A percentile compares a stretch with the other conserved stretches of the same genome.
phyloP scores from a whole-genome alignment of 805 yeast genomes.

The Saccharomyces kudriavzevii region DNA sequence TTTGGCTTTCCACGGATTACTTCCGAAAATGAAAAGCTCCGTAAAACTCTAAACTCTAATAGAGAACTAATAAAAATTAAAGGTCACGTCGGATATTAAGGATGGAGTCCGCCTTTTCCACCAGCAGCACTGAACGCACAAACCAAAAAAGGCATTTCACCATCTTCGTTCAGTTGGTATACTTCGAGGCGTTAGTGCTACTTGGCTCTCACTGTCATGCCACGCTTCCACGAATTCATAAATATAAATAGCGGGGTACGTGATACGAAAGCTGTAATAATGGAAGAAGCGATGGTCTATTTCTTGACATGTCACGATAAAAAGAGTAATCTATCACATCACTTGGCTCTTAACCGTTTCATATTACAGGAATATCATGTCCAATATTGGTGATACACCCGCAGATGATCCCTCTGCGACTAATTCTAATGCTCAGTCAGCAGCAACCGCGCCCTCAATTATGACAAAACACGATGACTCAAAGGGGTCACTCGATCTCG shows the following conservation, averaged over 20 bases:
- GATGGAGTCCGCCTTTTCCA: not conserved
- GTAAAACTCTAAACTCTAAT: not conserved
- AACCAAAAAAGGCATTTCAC: not conserved
- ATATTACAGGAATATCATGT: not conserved
- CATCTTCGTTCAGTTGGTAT: not conserved
- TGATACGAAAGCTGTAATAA: not conserved
- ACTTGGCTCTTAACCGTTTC: not conserved
- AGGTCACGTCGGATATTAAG: not conserved
- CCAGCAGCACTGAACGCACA: not conserved
- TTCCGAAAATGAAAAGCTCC: not conserved
- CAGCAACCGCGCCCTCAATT: not conserved
- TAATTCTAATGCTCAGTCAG: not conserved
- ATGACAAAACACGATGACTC: not conserved
- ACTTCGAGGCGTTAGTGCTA: not conserved
- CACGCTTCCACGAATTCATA: not conserved
- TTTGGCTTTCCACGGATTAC: not conserved
- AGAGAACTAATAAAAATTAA: not conserved
- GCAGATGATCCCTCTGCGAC: not conserved
- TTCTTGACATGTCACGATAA: not conserved
- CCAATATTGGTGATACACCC: not conserved
- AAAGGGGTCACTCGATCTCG: not conserved
- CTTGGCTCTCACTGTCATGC: not conserved
- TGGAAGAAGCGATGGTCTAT: not conserved
- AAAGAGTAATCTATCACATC: not conserved
- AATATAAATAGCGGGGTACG: not conserved